Evolutionary conservation across 192 early-diverging fungal genomes (phyloP).

Genomic region (Cetraspora pellucida): DNA sequence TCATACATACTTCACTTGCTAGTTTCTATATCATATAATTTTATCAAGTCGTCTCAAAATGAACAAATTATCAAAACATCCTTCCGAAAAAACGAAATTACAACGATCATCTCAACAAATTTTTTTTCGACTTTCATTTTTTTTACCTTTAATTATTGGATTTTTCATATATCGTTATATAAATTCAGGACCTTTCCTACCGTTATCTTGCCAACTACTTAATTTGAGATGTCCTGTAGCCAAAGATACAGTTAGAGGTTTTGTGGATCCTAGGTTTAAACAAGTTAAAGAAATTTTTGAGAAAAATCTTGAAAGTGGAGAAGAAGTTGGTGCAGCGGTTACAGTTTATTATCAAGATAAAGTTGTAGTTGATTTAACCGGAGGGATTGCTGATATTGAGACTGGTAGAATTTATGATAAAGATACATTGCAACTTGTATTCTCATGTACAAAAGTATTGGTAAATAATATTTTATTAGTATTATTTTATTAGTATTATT

Average conservation of each 20-base stretch:
- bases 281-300: not conserved
- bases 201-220: slow-evolving; percentile 30
- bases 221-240: slow-evolving; percentile 1
- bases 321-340: slow-evolving; percentile 53
- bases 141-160: not conserved
- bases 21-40: too few relatives aligned
- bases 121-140: not conserved
- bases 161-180: slow-evolving; percentile 7
- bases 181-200: slow-evolving; percentile 11
- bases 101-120: too few relatives aligned
- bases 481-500: too few relatives aligned
- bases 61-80: too few relatives aligned
- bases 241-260: not conserved
- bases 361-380: slow-evolving; percentile 60
- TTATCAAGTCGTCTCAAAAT: too few relatives aligned
- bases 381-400: slow-evolving; percentile 58
- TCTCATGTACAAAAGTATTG: slow-evolving; percentile 65
- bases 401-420: slow-evolving; percentile 48
- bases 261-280: not conserved
- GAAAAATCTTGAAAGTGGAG: slow-evolving; percentile 29
- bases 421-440: slow-evolving; percentile 66
- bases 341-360: slow-evolving; percentile 52
- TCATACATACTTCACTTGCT: too few relatives aligned
- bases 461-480: slow-evolving; percentile 36
- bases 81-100: too few relatives aligned